Conservation (phyloP, 83 land plant genomes). For the Diphasiastrum complanatum region DNA sequence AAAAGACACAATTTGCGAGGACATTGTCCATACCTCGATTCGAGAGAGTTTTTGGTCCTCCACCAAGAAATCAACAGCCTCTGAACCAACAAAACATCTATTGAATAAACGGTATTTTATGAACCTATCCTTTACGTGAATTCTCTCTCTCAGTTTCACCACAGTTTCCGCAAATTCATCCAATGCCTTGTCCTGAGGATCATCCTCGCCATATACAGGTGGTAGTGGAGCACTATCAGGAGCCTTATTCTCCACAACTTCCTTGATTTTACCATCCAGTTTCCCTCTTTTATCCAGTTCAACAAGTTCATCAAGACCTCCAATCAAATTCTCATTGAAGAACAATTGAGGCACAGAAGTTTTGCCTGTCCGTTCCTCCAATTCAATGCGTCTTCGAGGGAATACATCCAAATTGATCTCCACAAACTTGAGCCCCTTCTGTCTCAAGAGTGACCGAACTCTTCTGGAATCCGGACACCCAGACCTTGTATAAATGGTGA, state of each 20-base stretch:
- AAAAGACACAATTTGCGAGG: no score
- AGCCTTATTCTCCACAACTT: conserved; percentile 40
- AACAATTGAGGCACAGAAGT: conserved; percentile 57
- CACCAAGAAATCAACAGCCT: conserved; percentile 71
- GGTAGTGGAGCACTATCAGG: conserved; percentile 56
- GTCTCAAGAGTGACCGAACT: conserved; percentile 39
- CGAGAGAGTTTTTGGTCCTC: no score
- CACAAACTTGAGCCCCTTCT: conserved; percentile 45
- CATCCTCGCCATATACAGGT: conserved; percentile 75
- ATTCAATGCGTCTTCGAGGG: conserved; percentile 58
- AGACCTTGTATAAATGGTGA: conserved; percentile 53
- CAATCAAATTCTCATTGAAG: conserved; percentile 57
- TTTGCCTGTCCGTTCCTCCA: conserved; percentile 62
- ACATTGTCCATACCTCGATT: no score
- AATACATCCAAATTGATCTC: conserved; percentile 73
- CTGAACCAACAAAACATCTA: conserved; percentile 68
- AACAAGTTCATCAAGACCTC: conserved; percentile 56
- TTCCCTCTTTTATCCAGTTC: conserved; percentile 49
- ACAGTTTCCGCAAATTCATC: conserved; percentile 66
- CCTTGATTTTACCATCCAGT: conserved; percentile 52
- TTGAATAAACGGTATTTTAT: conserved; percentile 54
- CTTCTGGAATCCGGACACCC: conserved; percentile 56
- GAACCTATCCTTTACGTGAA: conserved; percentile 59
- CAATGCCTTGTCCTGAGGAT: conserved; percentile 43
- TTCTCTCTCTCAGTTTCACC: conserved; percentile 46